Evolutionary conservation across 495 filamentous ascomycete genomes (phyloP), one percentile per base, ranked within the genome.

Genomic region (Daldinia caldariorum): DNA sequence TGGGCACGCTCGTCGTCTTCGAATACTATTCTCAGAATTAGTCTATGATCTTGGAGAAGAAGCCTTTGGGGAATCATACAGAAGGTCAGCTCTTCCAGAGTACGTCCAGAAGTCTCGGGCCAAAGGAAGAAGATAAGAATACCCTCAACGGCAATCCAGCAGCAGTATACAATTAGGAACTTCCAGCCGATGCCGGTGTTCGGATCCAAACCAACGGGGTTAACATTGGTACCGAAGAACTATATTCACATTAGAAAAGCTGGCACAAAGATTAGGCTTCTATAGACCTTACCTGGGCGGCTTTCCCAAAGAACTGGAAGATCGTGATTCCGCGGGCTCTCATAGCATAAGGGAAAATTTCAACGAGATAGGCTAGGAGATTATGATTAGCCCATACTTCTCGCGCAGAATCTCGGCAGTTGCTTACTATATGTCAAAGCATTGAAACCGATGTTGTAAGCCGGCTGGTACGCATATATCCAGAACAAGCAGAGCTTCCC

Each of bases 181-280:
- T 83, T 86, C 89, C 89, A 91, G 12, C 80, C 78, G 53, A 89
- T 87, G 20, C 77, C 81, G 31, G 78, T 57, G 13, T 68, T 31
- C 0, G 74, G 74, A 37, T 76, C 79, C 13, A 91, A 75, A 29
- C 86, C 88, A 43, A 91, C 83, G 0, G 88, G 88, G 76, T 90
- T 91, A 56, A 89, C 85, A 67, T 88, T 89, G 1, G 83, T 88
- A 54, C 87, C 87, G 72, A 88, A 87, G 77, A 89, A 88, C 65
- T 78, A 51, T 13, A 53, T 39, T 14, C 18, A 8, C 8, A 41
- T 72, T 43, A 71, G 63, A 10, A 29, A 35, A 14, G 6, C 13
- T n/a, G 3, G 12, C 20, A 18, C 9, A 5, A 10, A 26, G 7
- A 4, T 1, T 9, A 26, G 12, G 6, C 16, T 35, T 55, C 56